Percentiles rank a stretch among this genome's conserved stretches.
These are phyloP conservation scores for Colletotrichum tamarilloi DNA, from an alignment of 2,329 filamentous ascomycete genomes.

Conservation along the genomic window DNA sequence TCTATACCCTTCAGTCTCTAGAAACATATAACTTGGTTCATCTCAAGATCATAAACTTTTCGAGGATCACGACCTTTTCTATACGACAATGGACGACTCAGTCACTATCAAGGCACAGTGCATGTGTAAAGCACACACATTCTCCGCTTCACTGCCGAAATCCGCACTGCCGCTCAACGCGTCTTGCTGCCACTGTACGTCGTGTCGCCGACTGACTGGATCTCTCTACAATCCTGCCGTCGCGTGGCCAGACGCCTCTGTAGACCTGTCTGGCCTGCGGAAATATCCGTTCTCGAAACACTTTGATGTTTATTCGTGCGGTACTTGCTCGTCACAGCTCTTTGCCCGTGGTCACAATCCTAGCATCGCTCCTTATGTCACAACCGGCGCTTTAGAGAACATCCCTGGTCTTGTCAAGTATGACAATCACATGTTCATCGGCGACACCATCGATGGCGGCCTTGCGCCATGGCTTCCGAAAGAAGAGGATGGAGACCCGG, in stretches of 20 bases:
- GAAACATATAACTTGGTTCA: too few relatives aligned
- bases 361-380: conserved; percentile 41
- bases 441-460: conserved; percentile 64
- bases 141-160: conserved; percentile 46
- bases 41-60: not conserved
- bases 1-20: not conserved
- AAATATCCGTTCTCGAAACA: conserved; percentile 49
- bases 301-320: conserved; percentile 53
- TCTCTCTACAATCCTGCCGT: conserved; percentile 49
- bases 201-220: conserved; percentile 59
- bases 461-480: conserved; percentile 57
- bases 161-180: conserved; percentile 54
- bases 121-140: conserved; percentile 56
- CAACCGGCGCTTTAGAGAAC: conserved; percentile 52
- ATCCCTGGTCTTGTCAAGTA: conserved; percentile 45
- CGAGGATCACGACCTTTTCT: not conserved
- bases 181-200: conserved; percentile 59
- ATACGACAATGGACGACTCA: not conserved
- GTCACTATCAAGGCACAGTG: conserved; percentile 45
- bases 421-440: conserved; percentile 55
- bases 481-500: conserved; percentile 39
- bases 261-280: conserved; percentile 44
- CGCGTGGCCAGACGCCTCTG: conserved; percentile 50
- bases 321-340: conserved; percentile 54
- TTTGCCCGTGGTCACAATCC: conserved; percentile 48